phyloP scores from a whole-genome alignment of 371 early-diverging fungal genomes.

The Mortierella sp. region DNA sequence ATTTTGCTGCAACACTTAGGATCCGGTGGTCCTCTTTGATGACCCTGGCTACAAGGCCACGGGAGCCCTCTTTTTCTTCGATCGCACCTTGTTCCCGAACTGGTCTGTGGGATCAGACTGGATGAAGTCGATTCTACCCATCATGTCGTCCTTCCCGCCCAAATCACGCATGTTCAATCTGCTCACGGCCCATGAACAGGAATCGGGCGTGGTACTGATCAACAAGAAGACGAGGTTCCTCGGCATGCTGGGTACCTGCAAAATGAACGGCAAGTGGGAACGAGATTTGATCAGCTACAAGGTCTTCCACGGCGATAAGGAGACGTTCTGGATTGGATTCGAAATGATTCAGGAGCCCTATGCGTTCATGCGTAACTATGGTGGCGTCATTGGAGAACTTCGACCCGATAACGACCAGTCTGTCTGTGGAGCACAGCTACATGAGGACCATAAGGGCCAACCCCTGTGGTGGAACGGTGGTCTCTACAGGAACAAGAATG shows the following conservation, averaged over 20 bases:
- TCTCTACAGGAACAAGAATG: constrained; percentile 61
- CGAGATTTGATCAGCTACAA: constrained; percentile 61
- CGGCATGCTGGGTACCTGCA: constrained; percentile 41
- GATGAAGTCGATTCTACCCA: constrained; percentile 61
- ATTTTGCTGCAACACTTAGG: constrained; percentile 18
- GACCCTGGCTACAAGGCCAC: constrained; percentile 66
- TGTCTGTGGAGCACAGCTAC: constrained; percentile 68
- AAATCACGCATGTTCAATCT: constrained; percentile 65
- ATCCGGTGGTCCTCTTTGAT: constrained; percentile 70
- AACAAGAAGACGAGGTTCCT: constrained; percentile 65
- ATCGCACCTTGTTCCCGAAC: constrained; percentile 65
- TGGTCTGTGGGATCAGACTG: constrained; percentile 55
- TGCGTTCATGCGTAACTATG: constrained; percentile 64
- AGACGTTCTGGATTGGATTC: constrained; percentile 70
- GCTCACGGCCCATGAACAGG: constrained; percentile 67
- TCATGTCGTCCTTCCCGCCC: constrained; percentile 57
- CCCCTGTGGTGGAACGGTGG: constrained; percentile 70
- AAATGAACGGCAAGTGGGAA: constrained; percentile 52
- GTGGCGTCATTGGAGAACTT: constrained; percentile 70
- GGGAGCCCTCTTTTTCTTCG: constrained; percentile 76
- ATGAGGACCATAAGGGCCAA: constrained; percentile 54
- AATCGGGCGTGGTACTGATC: constrained; percentile 74
- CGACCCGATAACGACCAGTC: constrained; percentile 58
- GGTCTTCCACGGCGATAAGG: constrained; percentile 67
- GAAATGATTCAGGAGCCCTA: constrained; percentile 70